Evolutionary conservation across 2,329 filamentous ascomycete genomes (phyloP), one percentile per base, ranked within the genome.

Genomic region (Talaromyces verruculosus): DNA sequence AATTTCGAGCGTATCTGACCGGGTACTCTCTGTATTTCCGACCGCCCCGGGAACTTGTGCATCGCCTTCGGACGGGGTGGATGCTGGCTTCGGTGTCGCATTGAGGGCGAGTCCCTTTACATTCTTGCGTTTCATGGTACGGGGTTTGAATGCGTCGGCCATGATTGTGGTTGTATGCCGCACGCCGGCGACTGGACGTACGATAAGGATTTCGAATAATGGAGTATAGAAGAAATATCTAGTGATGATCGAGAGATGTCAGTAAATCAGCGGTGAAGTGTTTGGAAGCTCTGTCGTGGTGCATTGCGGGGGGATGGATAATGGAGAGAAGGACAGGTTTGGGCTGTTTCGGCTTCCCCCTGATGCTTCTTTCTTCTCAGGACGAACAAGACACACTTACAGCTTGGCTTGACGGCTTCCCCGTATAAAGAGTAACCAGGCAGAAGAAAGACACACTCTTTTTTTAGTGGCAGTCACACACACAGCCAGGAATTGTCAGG

Each of bases 71-170:
- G 91, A 89, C 35, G 91, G 89, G 63, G 89, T 87, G 64, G 88
- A 82, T 60, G 87, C 83, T 68, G 83, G 74, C 69, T 92, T 92
- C 49, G 92, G 89, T 57, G 90, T 88, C 60, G 91, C 89, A 74
- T 88, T 93, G 76, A 99, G 84, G 71, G 93, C 93, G 61, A 99
- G 89, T 43, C 93, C 94, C 83, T 98, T 98, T 80, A 96, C 91
- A 78, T 99, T 99, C 87, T 98, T 97, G 85, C 94, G 90, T 89
- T 97, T 98, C 89, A 99, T 91, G 68, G 95, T 96, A 77, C 86
- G 84, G 65, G 85, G 83, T 77, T 88, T 85, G 79, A 89, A 88
- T 64, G 81, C 79, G 75, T 89, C 86, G 69, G 84, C 83, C 84
- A 88, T 88, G 70, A 71, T 65, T 69, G 66, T 72, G 41, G 37